Evolutionary conservation across 768 basidiomycete genomes (phyloP), one percentile per base, ranked within the genome.

Genomic region (Roridomyces roridus): DNA sequence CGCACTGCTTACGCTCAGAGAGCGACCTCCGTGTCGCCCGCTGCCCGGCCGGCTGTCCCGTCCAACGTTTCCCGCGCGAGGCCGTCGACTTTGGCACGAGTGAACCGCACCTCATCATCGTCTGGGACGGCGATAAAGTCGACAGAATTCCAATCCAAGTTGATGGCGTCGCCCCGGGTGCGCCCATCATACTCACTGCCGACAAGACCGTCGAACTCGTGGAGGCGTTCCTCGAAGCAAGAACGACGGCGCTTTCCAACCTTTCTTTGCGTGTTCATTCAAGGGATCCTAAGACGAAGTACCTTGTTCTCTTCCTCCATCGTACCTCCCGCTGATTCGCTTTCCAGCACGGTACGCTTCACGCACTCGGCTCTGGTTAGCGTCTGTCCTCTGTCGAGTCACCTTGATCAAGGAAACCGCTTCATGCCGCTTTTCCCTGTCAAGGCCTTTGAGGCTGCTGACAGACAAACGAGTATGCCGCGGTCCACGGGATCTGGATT

Each of bases 31-130:
- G 23, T 25, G 20, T 46, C 40, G 9, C 35, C 3, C 40, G 55
- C 12, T 71, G 70, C 46, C 70, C 70, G 4, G 66, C 70, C 9
- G 70, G 70, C 4, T 71, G 70, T 26, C 46, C 65, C 9, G n/a
- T 42, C 8, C 47, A 37, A 6, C 57, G 51, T 8, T 57, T 64
- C 21, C 64, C 56, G 29, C 61, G 66, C 14, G 70, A 71, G 46
- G 52, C 61, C 3, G 26, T 37, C 2, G 57, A 60, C 14, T 63
- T 69, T 21, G 48, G 57, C 26, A 40, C 44, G 18, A 17, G 26
- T 15, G 34, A 31, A 3, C 62, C 67, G 1, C 59, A 65, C 42
- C 39, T 71, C 11, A 57, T 61, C 20, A 15, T 71, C 10, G 67
- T 53, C 4, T 69, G 70, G 68, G 64, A 66, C 52, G 70, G 67